phyloP scores from a whole-genome alignment of 1,139 yeast species.

The Candida tetrigidarum region DNA sequence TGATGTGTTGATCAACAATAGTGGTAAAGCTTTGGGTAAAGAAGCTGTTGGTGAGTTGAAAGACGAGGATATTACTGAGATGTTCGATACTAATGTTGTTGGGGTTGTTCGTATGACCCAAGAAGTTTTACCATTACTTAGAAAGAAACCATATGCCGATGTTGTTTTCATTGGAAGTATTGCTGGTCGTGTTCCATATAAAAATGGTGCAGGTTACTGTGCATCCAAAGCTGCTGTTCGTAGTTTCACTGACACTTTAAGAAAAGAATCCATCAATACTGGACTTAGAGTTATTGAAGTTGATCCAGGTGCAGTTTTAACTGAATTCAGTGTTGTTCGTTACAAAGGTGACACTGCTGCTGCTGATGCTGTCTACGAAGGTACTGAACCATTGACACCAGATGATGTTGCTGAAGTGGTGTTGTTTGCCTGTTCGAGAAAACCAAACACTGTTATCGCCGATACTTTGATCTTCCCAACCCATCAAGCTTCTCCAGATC shows the following conservation, averaged over 20 bases:
- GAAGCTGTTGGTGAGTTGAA: conserved; percentile 64
- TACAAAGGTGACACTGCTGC: conserved; percentile 44
- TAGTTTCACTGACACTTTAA: conserved; percentile 48
- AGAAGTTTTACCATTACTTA: conserved; percentile 63
- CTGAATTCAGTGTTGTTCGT: conserved; percentile 53
- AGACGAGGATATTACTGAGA: conserved; percentile 58
- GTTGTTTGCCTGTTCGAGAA: conserved; percentile 53
- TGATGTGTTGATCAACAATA: conserved; percentile 77
- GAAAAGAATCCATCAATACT: conserved; percentile 52
- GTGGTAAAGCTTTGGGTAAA: conserved; percentile 78
- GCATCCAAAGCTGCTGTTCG: conserved; percentile 54
- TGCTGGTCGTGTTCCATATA: conserved; percentile 56
- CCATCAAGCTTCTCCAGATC: conserved; percentile 65
- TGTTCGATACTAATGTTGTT: conserved; percentile 74
- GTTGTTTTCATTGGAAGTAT: conserved; percentile 54
- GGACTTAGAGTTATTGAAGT: conserved; percentile 52
- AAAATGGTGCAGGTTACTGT: conserved; percentile 56
- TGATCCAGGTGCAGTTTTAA: conserved; percentile 57
- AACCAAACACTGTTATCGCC: conserved; percentile 52
- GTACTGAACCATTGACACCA: conserved; percentile 49
- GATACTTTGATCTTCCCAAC: conserved; percentile 54
- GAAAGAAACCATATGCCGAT: conserved; percentile 53
- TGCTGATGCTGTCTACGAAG: conserved; percentile 51
- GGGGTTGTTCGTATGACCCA: conserved; percentile 77
- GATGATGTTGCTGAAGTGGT: conserved; percentile 55